A percentile compares a stretch with the other conserved stretches of the same genome.
Conservation (phyloP, 139 green algal genomes). For the Haematococcus lacustris region DNA sequence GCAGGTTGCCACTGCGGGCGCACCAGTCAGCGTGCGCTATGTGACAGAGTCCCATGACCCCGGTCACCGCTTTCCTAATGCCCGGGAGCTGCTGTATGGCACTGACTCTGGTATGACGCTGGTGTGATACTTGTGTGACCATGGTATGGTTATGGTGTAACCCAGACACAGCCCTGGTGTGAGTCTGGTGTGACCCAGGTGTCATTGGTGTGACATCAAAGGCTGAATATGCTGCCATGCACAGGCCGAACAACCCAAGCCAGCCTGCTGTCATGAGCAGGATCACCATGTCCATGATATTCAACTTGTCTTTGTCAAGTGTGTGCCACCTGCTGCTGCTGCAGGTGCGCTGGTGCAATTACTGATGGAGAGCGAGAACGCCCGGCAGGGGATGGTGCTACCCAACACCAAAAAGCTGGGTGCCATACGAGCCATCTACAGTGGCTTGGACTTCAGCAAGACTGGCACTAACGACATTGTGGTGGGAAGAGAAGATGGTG, state of each 20-base stretch:
- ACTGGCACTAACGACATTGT: slow-evolving; percentile 51
- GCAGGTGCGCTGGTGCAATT: slow-evolving; percentile 58
- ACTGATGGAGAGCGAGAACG: slow-evolving; percentile 39
- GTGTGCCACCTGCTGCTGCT: not conserved
- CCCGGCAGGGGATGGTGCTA: slow-evolving; percentile 47
- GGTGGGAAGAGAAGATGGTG: slow-evolving; percentile 63
- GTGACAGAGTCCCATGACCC: slow-evolving; percentile 42
- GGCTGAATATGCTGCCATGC: too few relatives aligned
- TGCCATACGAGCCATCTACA: slow-evolving; percentile 41
- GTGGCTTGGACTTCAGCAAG: slow-evolving; percentile 63
- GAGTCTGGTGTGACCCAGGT: too few relatives aligned
- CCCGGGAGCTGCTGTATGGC: slow-evolving; percentile 65
- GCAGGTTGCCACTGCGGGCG: slow-evolving; percentile 41
- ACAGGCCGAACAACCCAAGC: too few relatives aligned
- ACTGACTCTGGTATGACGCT: slow-evolving; percentile 48
- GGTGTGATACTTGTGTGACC: too few relatives aligned
- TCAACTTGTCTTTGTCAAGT: too few relatives aligned
- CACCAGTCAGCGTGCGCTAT: slow-evolving; percentile 38
- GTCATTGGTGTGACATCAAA: too few relatives aligned
- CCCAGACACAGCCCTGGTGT: too few relatives aligned
- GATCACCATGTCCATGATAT: too few relatives aligned
- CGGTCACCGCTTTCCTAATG: slow-evolving; percentile 17
- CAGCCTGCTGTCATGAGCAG: too few relatives aligned
- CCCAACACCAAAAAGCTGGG: slow-evolving; percentile 28
- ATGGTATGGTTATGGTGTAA: too few relatives aligned